Percentiles rank a stretch among this genome's conserved stretches.
Conservation (phyloP, 306 rosid species). For the Clitoria ternatea region DNA sequence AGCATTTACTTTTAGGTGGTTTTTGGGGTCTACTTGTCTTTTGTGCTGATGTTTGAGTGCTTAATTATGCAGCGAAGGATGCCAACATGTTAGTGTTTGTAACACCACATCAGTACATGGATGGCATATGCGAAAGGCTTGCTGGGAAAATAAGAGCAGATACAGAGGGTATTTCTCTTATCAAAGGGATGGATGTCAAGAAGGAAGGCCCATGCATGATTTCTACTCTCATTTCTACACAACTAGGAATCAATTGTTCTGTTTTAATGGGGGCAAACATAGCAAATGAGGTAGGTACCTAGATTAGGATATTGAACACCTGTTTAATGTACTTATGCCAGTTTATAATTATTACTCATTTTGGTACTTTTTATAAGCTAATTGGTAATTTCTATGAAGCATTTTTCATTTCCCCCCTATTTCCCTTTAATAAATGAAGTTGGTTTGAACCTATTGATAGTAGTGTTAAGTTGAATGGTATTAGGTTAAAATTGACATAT, state of each 20-base stretch:
- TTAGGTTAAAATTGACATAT: no score
- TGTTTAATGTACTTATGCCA: background rate
- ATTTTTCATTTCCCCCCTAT: no score
- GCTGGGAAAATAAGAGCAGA: slow-evolving; percentile 58
- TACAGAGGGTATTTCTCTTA: slow-evolving; percentile 79
- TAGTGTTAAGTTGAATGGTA: no score
- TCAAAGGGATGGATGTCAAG: slow-evolving; percentile 96
- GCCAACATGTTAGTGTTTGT: slow-evolving; percentile 90
- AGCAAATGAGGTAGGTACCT: slow-evolving; percentile 70
- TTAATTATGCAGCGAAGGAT: slow-evolving; percentile 57
- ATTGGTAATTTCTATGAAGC: no score
- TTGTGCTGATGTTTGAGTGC: slow-evolving; percentile 22
- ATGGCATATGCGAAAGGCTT: slow-evolving; percentile 72
- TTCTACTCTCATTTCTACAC: slow-evolving; percentile 66
- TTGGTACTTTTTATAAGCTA: no score
- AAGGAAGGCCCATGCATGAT: slow-evolving; percentile 96
- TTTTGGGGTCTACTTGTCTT: background rate
- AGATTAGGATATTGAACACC: background rate
- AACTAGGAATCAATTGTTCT: slow-evolving; percentile 71
- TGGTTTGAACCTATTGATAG: no score
- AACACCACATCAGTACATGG: slow-evolving; percentile 92
- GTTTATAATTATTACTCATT: background rate
- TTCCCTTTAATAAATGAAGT: no score
- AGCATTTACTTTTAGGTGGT: background rate
- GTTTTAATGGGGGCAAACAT: slow-evolving; percentile 96